Conservation (phyloP, 1,139 yeast genomes). For the Saccharomycopsis phalli region DNA sequence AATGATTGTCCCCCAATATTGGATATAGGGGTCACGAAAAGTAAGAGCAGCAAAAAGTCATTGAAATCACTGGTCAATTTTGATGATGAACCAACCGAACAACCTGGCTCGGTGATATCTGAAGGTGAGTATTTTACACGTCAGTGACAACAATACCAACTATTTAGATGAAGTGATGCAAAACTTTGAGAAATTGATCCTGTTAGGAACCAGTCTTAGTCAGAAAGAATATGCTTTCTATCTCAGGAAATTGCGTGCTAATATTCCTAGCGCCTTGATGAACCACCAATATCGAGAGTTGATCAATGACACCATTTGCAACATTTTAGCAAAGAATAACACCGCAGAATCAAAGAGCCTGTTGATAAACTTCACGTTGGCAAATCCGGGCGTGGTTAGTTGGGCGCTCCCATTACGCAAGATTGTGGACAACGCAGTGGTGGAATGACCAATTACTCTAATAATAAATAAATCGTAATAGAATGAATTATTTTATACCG, state of each 20-base stretch:
- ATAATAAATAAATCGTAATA: too few species aligned
- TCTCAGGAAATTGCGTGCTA: conserved; percentile 27
- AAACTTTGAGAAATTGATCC: conserved; percentile 1
- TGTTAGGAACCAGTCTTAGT: conserved; percentile 24
- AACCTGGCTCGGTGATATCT: background rate
- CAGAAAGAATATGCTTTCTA: conserved; percentile 33
- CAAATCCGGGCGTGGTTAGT: conserved; percentile 40
- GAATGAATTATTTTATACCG: too few species aligned
- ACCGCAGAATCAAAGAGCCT: conserved; percentile 25
- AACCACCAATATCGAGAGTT: conserved; percentile 16
- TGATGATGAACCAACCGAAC: background rate
- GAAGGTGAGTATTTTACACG: background rate
- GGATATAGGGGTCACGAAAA: too few species aligned
- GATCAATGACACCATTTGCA: conserved; percentile 21
- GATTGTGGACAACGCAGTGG: conserved; percentile 31
- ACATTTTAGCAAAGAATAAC: conserved; percentile 18
- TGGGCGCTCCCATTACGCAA: conserved; percentile 54
- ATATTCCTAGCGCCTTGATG: conserved; percentile 6
- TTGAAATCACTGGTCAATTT: too few species aligned
- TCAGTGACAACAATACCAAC: background rate
- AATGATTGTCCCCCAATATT: conserved; percentile 29
- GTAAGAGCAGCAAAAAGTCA: too few species aligned
- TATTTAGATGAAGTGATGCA: background rate
- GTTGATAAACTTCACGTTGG: conserved; percentile 40
- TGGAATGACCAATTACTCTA: too few species aligned